These are phyloP conservation scores for Thuja plicata DNA, from an alignment of 83 land plant genomes.

Conservation along the genomic window DNA sequence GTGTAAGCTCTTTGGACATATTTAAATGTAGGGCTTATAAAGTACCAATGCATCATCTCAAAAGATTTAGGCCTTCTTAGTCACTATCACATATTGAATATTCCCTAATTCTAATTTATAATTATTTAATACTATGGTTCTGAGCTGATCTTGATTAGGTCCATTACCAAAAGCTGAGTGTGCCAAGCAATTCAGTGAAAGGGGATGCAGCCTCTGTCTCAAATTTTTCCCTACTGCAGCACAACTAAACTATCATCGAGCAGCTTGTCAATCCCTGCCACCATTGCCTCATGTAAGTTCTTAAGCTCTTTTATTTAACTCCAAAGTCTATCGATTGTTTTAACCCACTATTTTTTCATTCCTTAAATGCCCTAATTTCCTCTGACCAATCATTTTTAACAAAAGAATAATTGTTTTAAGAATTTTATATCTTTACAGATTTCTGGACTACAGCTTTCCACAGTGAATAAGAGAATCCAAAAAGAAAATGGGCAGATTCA, in stretches of 20 bases:
- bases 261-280: neutral
- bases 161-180: conserved; percentile 10
- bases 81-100: no score
- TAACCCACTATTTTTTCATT: neutral
- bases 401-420: neutral
- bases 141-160: neutral
- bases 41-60: no score
- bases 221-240: neutral
- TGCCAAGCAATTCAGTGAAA: conserved; percentile 9
- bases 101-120: no score
- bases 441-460: neutral
- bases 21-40: no score
- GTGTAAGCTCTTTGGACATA: no score
- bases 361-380: neutral
- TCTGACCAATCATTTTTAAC: neutral
- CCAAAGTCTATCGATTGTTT: no score
- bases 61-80: no score
- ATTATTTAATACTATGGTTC: no score
- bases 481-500: neutral
- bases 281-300: neutral
- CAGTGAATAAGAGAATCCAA: neutral
- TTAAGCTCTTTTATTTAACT: neutral
- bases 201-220: conserved; percentile 8
- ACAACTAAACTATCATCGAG: neutral
- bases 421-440: neutral